Evolutionary conservation across 2,329 filamentous ascomycete species (phyloP), one percentile per base, ranked within the genome.

Genomic region (Aureobasidium subglaciale): DNA sequence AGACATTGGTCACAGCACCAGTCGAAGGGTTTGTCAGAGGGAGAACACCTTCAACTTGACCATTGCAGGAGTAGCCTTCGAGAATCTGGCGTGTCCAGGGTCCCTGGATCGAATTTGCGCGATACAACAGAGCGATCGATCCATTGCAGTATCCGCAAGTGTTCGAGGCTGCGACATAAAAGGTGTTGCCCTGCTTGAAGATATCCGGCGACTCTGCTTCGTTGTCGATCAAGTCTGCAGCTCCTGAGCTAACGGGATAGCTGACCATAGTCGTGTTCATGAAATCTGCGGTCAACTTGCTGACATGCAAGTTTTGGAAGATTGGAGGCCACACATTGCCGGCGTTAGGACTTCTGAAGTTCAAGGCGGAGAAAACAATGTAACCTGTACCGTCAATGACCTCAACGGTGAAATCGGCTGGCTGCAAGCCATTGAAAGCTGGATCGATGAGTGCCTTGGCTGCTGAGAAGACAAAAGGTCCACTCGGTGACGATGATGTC

Each of bases 71-170:
- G 22, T 64, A 63, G 5, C 62, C 62, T 5, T 58, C 43, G 29
- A 64, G 41, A 18, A 64, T 64, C 56, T 64, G 63, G 16, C 63
- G 54, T 3, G 57, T 59, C 63, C 63, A 64, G 1, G 63, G 63
- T 15, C 63, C 63, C 54, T 61, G 49, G 20, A 62, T 61, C 8
- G 53, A 60, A 15, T 37, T 30, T 3, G 57, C 55, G 16, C 62
- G 58, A 37, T 64, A 64, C 2, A 64, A 30, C 1, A 64, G 52
- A 2, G 56, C 59, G 20, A 64, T 59, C 0, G 59, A 59, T 2
- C 62, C 62, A 24, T 62, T 64, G 56, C 61, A 63, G 24, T 62
- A 64, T 2, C 59, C 62, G 40, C 62, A 64, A n/a, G 62, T 63
- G 18, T 64, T 63, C 38, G 43, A 55, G 0, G 59, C 62, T 6